These are phyloP conservation scores for Gossypium sturtianum DNA, from an alignment of 345 rosid genomes.

Conservation along the genomic window DNA sequence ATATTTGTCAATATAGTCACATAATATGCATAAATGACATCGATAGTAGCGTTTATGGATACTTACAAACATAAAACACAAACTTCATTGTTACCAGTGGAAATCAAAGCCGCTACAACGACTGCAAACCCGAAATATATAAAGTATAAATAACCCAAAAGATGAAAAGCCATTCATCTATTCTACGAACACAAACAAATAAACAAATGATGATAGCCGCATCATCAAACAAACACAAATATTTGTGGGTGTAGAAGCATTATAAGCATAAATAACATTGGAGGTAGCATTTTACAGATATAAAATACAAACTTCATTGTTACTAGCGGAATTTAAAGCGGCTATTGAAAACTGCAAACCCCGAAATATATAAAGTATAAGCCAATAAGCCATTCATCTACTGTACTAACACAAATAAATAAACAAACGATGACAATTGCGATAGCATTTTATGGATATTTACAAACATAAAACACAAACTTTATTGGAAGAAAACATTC, in stretches of 20 bases:
- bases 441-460: not conserved
- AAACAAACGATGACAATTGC: too few species aligned
- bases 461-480: not conserved
- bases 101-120: slow-evolving; percentile 1
- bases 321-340: slow-evolving; percentile 1
- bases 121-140: slow-evolving; percentile 9
- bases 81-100: not conserved
- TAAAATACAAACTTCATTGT: not conserved
- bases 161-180: not conserved
- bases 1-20: not conserved
- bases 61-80: not conserved
- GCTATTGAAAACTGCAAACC: slow-evolving; percentile 12
- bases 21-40: not conserved
- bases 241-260: not conserved
- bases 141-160: not conserved
- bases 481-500: not conserved
- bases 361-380: not conserved
- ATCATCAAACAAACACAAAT: not conserved
- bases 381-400: not conserved
- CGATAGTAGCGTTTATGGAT: not conserved
- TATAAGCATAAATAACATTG: not conserved
- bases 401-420: not conserved
- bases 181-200: not conserved
- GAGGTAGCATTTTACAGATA: not conserved
- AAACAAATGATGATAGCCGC: not conserved